These are phyloP conservation scores for Boletus sp. DNA, from an alignment of 768 basidiomycete species.

Conservation along the genomic window DNA sequence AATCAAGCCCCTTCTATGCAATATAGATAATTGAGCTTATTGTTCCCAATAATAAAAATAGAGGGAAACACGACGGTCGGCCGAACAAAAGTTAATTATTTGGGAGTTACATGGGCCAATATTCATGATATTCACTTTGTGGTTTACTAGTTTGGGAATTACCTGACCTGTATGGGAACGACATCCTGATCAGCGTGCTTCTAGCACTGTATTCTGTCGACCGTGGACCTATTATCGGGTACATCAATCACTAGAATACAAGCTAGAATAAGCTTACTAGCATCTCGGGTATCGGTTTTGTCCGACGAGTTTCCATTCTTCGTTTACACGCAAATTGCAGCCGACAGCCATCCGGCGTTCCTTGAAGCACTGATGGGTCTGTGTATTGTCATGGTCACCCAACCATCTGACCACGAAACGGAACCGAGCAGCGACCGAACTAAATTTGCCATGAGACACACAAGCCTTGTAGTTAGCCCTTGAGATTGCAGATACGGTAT, in stretches of 20 bases:
- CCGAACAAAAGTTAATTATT: neutral
- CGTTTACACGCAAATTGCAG: neutral
- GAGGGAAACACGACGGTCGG: neutral
- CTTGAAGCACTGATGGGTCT: constrained; percentile 4
- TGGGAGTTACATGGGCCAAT: neutral
- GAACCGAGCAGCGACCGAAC: constrained; percentile 6
- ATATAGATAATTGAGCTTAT: neutral
- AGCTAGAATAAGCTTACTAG: neutral
- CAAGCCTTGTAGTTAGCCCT: constrained; percentile 31
- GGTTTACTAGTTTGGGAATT: neutral
- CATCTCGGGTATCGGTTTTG: neutral
- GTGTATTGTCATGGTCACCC: constrained; percentile 17
- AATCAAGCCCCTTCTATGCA: neutral
- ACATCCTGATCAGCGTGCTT: neutral
- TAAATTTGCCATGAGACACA: constrained; percentile 10
- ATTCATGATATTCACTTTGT: neutral
- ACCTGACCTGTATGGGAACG: neutral
- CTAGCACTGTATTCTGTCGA: too few relatives aligned
- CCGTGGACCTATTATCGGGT: too few relatives aligned
- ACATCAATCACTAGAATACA: too few relatives aligned
- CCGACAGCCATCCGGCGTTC: neutral
- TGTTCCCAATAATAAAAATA: constrained; percentile 1
- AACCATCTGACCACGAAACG: constrained; percentile 11
- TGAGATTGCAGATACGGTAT: constrained; percentile 32
- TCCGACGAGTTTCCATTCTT: neutral